A percentile compares a stretch with the other conserved stretches of the same genome.
Evolutionary conservation across 1,139 yeast genomes (phyloP).

Genomic region (Saccharomyces hybrid): DNA sequence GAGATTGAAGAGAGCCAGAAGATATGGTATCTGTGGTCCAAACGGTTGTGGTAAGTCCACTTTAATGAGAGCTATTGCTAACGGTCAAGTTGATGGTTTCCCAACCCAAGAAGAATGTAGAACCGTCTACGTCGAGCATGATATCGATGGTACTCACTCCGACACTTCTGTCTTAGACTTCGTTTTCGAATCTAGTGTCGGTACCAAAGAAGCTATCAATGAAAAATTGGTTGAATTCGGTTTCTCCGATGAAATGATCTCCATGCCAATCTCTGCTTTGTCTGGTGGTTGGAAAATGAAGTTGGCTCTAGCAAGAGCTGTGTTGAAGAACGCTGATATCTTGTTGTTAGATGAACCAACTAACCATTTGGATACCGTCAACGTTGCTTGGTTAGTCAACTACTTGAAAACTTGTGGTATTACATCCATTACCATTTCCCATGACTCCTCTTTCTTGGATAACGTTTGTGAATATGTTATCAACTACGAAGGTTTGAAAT

Average conservation of each 20-base stretch:
- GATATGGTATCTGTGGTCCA: slow-evolving; percentile 99
- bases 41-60: slow-evolving; percentile 99
- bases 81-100: slow-evolving; percentile 99
- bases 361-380: slow-evolving; percentile 98
- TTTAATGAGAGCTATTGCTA: slow-evolving; percentile 98
- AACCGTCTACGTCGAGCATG: slow-evolving; percentile 99
- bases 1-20: slow-evolving; percentile 98
- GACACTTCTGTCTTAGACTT: slow-evolving; percentile 88
- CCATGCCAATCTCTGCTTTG: slow-evolving; percentile 87
- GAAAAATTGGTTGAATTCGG: slow-evolving; percentile 78
- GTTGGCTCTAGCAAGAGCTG: slow-evolving; percentile 98
- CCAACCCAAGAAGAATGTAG: slow-evolving; percentile 97
- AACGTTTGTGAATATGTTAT: slow-evolving; percentile 95
- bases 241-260: slow-evolving; percentile 86
- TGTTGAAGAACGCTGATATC: slow-evolving; percentile 96
- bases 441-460: slow-evolving; percentile 99
- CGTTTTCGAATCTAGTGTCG: slow-evolving; percentile 81
- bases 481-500: slow-evolving; percentile 99
- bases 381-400: slow-evolving; percentile 99
- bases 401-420: slow-evolving; percentile 97
- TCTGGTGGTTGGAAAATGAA: slow-evolving; percentile 99
- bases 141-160: slow-evolving; percentile 95
- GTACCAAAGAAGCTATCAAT: slow-evolving; percentile 62
- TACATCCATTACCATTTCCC: slow-evolving; percentile 96
- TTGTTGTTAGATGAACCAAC: slow-evolving; percentile 99